Percentiles rank a stretch among this genome's conserved stretches.
These are phyloP conservation scores for Nitzschia sp. DNA, from an alignment of 108 stramenopile species.

Conservation along the genomic window DNA sequence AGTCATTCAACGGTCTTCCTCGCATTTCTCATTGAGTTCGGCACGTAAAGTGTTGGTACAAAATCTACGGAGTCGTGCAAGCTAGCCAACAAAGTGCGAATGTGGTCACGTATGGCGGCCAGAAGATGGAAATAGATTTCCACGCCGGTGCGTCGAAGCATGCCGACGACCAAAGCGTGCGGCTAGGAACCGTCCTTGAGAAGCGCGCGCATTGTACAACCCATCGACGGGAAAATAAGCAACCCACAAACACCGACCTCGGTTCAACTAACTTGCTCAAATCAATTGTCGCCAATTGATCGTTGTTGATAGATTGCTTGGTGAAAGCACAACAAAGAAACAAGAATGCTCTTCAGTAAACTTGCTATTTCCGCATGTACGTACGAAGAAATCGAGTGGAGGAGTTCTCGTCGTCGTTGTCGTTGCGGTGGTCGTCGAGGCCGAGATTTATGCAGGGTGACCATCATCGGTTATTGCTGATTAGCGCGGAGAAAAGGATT, in stretches of 20 bases:
- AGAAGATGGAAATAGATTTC: slow-evolving; percentile 8
- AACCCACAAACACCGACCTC: too few relatives aligned
- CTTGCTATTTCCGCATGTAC: slow-evolving; percentile 66
- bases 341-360: slow-evolving; percentile 63
- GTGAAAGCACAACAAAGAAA: neutral
- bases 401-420: too few relatives aligned
- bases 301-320: too few relatives aligned
- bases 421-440: too few relatives aligned
- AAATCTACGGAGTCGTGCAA: slow-evolving; percentile 5
- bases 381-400: slow-evolving; percentile 13
- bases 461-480: too few relatives aligned
- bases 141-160: slow-evolving; percentile 1
- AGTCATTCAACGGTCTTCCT: too few relatives aligned
- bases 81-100: neutral
- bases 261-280: too few relatives aligned
- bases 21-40: neutral
- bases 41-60: neutral
- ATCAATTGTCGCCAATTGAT: too few relatives aligned
- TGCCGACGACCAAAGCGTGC: neutral
- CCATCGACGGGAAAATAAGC: too few relatives aligned
- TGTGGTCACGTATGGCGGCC: slow-evolving; percentile 2
- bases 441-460: too few relatives aligned
- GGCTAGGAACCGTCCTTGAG: slow-evolving; percentile 5
- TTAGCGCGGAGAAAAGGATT: too few relatives aligned
- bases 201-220: too few relatives aligned